A percentile compares a stretch with the other conserved stretches of the same genome.
These are phyloP conservation scores for Taphrina deformans DNA, from an alignment of 1,139 yeast genomes.

Conservation along the genomic window DNA sequence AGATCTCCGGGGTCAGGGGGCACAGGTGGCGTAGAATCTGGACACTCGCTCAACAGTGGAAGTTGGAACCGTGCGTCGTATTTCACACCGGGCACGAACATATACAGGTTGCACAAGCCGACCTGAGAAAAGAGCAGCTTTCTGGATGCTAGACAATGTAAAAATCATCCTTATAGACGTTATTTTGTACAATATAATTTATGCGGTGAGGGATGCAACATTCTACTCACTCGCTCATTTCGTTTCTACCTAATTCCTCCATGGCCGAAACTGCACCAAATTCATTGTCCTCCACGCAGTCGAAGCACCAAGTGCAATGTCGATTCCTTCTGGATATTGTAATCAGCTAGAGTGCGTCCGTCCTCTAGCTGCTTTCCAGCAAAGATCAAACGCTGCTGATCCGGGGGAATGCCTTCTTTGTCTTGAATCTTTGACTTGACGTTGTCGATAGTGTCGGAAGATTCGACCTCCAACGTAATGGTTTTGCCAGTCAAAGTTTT, in stretches of 20 bases:
- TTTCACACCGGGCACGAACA: too few species aligned
- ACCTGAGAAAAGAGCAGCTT: too few species aligned
- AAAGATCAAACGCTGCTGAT: constrained; percentile 98
- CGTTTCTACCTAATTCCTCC: constrained; percentile 43
- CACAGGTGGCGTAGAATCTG: too few species aligned
- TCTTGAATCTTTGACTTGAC: constrained; percentile 92
- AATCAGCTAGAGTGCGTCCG: constrained; percentile 94
- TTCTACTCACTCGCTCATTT: background rate
- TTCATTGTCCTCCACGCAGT: constrained; percentile 47
- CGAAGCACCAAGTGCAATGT: constrained; percentile 96
- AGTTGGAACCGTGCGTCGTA: too few species aligned
- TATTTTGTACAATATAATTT: constrained; percentile 1
- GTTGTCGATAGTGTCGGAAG: constrained; percentile 90
- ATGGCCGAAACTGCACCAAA: constrained; percentile 75
- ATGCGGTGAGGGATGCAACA: background rate
- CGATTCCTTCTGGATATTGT: constrained; percentile 99
- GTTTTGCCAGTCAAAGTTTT: constrained; percentile 87
- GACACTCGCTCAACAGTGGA: too few species aligned
- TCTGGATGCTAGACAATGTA: background rate
- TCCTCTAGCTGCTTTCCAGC: constrained; percentile 99
- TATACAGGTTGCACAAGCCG: too few species aligned
- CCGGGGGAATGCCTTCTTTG: constrained; percentile 99
- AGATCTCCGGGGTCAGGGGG: too few species aligned
- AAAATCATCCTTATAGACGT: background rate
- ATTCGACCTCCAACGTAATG: constrained; percentile 89